Evolutionary conservation across 805 yeast species (phyloP).

Genomic region (Candida peoriensis): DNA sequence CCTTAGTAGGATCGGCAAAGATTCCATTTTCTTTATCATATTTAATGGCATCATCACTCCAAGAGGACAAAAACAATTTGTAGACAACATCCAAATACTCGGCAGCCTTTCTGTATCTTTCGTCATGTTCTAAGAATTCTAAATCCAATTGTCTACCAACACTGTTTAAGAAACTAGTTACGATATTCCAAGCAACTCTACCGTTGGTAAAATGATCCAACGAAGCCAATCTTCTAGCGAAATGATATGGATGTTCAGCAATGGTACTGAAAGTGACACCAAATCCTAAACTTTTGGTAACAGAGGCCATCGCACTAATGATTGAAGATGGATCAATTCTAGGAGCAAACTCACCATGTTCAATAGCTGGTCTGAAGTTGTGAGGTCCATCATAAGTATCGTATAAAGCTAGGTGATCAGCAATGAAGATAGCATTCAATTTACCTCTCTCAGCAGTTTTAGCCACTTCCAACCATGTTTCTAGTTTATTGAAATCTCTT

Average conservation of each 20-base stretch:
- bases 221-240: conserved; percentile 26
- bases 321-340: conserved; percentile 29
- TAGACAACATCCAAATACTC: conserved; percentile 36
- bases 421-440: conserved; percentile 33
- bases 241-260: conserved; percentile 37
- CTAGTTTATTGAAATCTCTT: conserved; percentile 23
- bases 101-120: conserved; percentile 35
- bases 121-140: conserved; percentile 31
- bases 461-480: conserved; percentile 34
- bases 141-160: conserved; percentile 32
- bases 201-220: conserved; percentile 39
- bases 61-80: conserved; percentile 33
- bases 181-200: conserved; percentile 46
- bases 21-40: conserved; percentile 21
- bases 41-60: conserved; percentile 32
- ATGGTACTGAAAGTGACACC: conserved; percentile 40
- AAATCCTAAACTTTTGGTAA: conserved; percentile 33
- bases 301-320: conserved; percentile 34
- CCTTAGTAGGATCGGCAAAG: conserved; percentile 28
- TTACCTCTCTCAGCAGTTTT: conserved; percentile 32
- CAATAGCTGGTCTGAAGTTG: conserved; percentile 28
- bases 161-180: conserved; percentile 37
- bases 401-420: conserved; percentile 34
- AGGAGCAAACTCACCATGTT: conserved; percentile 24
- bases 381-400: conserved; percentile 36